Base-by-base conservation (phyloP, 805 yeast genomes). In the Myxozyma neglecta region DNA sequence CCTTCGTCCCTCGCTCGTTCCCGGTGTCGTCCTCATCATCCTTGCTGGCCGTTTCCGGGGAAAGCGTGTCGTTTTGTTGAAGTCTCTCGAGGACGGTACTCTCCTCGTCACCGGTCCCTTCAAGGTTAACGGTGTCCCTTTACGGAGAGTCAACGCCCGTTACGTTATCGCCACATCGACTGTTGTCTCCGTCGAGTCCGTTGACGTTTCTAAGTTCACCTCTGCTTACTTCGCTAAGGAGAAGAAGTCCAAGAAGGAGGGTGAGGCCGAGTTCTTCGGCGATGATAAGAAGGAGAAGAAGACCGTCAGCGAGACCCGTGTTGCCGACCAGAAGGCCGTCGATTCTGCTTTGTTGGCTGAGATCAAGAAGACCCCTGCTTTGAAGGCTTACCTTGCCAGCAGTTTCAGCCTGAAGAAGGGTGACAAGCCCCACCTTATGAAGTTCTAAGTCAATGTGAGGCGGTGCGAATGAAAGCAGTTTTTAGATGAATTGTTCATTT, bases 11-110 rank as follows among this genome's bases (percentile, higher is more conserved):
- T 88, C 97, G 69, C 84, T 93, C 76, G 96, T 89, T 72, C 97
- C 97, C 81, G 99, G 99, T 80, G 89, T 97, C 77, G 97, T 93
- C 73, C 85, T 94, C 79, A 93, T 93, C 81, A 83, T 93, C 80
- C 86, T 93, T 79, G 97, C 98, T 76, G 99, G 99, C 79, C 90
- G 97, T 83, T 93, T 91, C 96, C 90, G 99, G 83, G 99, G 99
- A 81, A 94, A 93, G 90, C 92, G 98, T 84, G 99, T 94, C 75
- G 98, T 93, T 71, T 89, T 88, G 88, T 87, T 93, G 80, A 93
- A 93, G 88, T 82, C 88, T 81, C 86, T 94, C 78, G 97, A 91
- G 83, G 98, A 94, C 87, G 90, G 90, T 90, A 93, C 97, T 70
- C 84, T 93, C 75, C 88, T 93, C 77, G 97, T 93, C 69, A 83